These are phyloP conservation scores for Populus euphratica DNA, from an alignment of 345 rosid genomes.

Conservation along the genomic window DNA sequence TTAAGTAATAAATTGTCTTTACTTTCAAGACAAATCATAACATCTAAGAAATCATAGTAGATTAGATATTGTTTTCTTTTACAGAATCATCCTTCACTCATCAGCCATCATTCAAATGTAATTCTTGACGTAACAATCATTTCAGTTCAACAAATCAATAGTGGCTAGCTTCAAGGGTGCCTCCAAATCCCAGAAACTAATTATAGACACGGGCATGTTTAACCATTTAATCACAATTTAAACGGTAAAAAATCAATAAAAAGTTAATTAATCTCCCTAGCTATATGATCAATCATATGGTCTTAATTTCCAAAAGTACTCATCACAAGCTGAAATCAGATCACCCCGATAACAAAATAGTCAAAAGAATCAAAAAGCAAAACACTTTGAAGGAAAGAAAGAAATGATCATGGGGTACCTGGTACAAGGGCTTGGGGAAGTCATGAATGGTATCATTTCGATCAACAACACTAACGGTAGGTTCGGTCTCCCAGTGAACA, in stretches of 20 bases:
- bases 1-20: too few species aligned
- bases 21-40: too few species aligned
- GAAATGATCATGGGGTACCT: conserved; percentile 35
- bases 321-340: neutral
- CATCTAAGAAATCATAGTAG: neutral
- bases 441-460: conserved; percentile 70
- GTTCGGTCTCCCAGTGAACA: conserved; percentile 85
- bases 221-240: neutral
- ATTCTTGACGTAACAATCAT: too few species aligned
- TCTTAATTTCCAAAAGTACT: too few species aligned
- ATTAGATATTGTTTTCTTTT: too few species aligned
- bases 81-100: too few species aligned
- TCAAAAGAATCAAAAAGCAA: neutral
- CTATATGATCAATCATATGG: too few species aligned
- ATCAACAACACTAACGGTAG: conserved; percentile 56
- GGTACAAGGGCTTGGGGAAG: conserved; percentile 76
- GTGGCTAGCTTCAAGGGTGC: neutral
- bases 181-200: too few species aligned
- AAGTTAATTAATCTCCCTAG: too few species aligned
- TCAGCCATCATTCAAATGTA: too few species aligned
- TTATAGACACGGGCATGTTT: too few species aligned
- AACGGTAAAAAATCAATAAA: neutral
- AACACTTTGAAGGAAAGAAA: too few species aligned
- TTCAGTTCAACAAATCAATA: neutral
- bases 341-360: neutral